phyloP scores from a whole-genome alignment of 305 asterid species.

The Withania somnifera region DNA sequence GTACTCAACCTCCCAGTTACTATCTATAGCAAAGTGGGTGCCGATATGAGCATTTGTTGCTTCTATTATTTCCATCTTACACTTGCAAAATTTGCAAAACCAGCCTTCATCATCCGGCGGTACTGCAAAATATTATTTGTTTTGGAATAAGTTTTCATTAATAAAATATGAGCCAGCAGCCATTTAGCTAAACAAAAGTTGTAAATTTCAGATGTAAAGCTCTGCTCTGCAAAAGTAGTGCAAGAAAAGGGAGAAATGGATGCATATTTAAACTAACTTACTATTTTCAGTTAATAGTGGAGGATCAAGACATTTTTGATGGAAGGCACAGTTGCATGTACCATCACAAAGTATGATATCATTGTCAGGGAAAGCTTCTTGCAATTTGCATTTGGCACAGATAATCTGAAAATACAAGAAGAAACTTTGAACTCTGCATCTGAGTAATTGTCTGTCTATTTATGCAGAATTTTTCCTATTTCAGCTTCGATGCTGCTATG shows the following conservation, averaged over 20 bases:
- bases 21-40: slow-evolving; percentile 63
- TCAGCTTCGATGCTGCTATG: background rate
- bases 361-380: slow-evolving; percentile 78
- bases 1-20: slow-evolving; percentile 69
- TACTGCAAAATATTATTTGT: slow-evolving; percentile 39
- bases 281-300: slow-evolving; percentile 76
- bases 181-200: slow-evolving; percentile 3
- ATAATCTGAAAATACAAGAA: slow-evolving; percentile 46
- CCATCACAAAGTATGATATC: slow-evolving; percentile 93
- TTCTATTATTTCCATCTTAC: slow-evolving; percentile 82
- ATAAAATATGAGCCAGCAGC: background rate
- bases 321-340: slow-evolving; percentile 88
- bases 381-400: slow-evolving; percentile 79
- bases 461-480: background rate
- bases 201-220: slow-evolving; percentile 3
- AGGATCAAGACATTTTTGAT: slow-evolving; percentile 89
- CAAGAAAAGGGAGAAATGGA: background rate
- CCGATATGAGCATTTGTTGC: slow-evolving; percentile 95
- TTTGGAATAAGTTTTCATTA: slow-evolving; percentile 17
- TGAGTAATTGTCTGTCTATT: background rate
- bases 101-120: slow-evolving; percentile 95
- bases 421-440: slow-evolving; percentile 7
- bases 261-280: slow-evolving; percentile 24
- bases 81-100: slow-evolving; percentile 88
- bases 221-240: background rate